phyloP scores from a whole-genome alignment of 345 rosid species.

The Durio zibethinus region DNA sequence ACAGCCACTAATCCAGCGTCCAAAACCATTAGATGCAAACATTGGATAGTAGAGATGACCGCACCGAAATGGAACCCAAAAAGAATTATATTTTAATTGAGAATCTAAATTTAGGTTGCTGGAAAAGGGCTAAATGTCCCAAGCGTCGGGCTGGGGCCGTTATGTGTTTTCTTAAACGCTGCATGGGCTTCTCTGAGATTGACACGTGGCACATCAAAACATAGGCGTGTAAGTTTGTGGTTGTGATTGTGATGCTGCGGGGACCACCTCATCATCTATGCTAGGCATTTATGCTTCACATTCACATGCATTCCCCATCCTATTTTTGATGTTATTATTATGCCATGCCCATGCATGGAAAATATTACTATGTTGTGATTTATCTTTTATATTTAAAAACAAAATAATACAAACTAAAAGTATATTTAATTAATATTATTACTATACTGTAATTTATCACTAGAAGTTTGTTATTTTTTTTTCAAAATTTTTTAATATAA shows the following conservation, averaged over 20 bases:
- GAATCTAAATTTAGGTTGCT: neutral
- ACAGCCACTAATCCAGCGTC: neutral
- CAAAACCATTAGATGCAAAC: neutral
- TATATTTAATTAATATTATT: too few relatives aligned
- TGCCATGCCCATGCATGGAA: neutral
- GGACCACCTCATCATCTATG: neutral
- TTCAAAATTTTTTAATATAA: too few relatives aligned
- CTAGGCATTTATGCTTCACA: neutral
- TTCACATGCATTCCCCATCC: neutral
- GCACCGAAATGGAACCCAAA: neutral
- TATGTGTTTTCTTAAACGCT: neutral
- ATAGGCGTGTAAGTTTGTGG: neutral
- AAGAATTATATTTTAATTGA: neutral
- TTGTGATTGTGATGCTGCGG: neutral
- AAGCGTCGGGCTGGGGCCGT: neutral
- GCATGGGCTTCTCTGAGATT: neutral
- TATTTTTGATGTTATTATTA: neutral
- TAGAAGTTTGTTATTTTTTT: too few relatives aligned
- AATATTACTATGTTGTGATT: neutral
- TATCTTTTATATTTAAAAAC: neutral
- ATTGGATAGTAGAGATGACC: neutral
- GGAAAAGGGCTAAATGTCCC: neutral
- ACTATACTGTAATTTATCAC: too few relatives aligned
- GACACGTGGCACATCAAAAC: neutral
- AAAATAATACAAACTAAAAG: neutral